phyloP scores from a whole-genome alignment of 768 basidiomycete genomes.

The Trichaptum fuscoviolaceum region DNA sequence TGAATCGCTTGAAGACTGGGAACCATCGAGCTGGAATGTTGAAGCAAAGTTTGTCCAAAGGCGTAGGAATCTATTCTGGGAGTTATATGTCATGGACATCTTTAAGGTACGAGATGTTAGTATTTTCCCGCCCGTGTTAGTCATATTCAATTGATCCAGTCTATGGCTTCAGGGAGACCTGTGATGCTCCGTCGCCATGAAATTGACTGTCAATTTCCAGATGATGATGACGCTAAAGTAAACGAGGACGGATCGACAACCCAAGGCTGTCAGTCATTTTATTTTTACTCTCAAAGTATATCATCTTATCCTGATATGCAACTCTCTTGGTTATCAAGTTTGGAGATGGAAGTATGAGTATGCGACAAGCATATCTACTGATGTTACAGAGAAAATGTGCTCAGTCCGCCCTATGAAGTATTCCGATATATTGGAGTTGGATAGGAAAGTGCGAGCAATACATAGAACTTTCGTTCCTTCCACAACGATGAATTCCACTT shows the following conservation, averaged over 20 bases:
- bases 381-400: slow-evolving; percentile 48
- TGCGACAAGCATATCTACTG: slow-evolving; percentile 59
- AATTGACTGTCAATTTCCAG: slow-evolving; percentile 56
- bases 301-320: not conserved
- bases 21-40: slow-evolving; percentile 66
- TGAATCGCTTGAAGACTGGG: slow-evolving; percentile 53
- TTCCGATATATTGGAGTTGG: slow-evolving; percentile 45
- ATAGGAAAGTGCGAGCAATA: slow-evolving; percentile 51
- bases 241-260: slow-evolving; percentile 44
- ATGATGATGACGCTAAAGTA: slow-evolving; percentile 43
- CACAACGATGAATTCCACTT: not conserved
- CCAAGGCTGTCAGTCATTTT: slow-evolving; percentile 40
- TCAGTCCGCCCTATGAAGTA: slow-evolving; percentile 47
- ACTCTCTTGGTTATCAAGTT: slow-evolving; percentile 30
- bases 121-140: not conserved
- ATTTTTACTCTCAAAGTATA: not conserved
- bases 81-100: slow-evolving; percentile 51
- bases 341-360: slow-evolving; percentile 60
- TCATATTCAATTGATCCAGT: slow-evolving; percentile 29
- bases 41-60: slow-evolving; percentile 54
- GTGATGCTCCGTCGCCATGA: slow-evolving; percentile 55
- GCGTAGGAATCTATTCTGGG: slow-evolving; percentile 65
- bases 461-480: slow-evolving; percentile 16
- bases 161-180: slow-evolving; percentile 54
- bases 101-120: slow-evolving; percentile 28